Evolutionary conservation across 768 basidiomycete genomes (phyloP).

Genomic region (Scleroderma citrinum): DNA sequence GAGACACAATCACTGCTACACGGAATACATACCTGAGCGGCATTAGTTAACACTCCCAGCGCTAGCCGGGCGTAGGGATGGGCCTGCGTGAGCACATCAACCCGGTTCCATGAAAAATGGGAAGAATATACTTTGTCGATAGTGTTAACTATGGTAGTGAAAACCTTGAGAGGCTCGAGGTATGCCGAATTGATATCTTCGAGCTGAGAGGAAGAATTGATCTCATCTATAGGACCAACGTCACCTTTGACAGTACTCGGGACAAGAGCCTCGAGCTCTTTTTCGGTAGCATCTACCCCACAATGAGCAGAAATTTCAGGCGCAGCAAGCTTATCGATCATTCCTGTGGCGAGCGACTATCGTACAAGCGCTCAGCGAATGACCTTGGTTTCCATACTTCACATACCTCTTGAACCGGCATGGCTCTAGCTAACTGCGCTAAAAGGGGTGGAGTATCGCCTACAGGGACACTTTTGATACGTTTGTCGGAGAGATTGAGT

Average conservation of each 20-base stretch:
- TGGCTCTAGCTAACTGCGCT: no score
- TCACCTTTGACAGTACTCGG: not conserved
- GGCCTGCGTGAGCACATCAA: not conserved
- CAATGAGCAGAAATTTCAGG: no score
- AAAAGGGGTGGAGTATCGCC: no score
- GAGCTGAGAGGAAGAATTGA: not conserved
- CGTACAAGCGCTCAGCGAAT: no score
- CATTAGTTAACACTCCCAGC: not conserved
- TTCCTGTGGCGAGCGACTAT: no score
- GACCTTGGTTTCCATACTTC: no score
- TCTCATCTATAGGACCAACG: not conserved
- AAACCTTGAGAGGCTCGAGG: not conserved
- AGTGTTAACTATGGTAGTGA: not conserved
- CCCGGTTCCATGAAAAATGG: not conserved
- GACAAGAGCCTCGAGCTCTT: not conserved
- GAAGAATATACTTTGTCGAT: not conserved
- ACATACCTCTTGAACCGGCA: no score
- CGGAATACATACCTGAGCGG: not conserved
- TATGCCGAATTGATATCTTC: not conserved
- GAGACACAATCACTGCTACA: not conserved
- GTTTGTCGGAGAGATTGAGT: no score
- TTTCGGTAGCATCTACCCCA: no score
- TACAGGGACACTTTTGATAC: no score
- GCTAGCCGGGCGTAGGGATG: not conserved
- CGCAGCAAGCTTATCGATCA: no score